These are phyloP conservation scores for Arxiozyma slooffiae DNA, from an alignment of 1,139 yeast species.

Conservation along the genomic window DNA sequence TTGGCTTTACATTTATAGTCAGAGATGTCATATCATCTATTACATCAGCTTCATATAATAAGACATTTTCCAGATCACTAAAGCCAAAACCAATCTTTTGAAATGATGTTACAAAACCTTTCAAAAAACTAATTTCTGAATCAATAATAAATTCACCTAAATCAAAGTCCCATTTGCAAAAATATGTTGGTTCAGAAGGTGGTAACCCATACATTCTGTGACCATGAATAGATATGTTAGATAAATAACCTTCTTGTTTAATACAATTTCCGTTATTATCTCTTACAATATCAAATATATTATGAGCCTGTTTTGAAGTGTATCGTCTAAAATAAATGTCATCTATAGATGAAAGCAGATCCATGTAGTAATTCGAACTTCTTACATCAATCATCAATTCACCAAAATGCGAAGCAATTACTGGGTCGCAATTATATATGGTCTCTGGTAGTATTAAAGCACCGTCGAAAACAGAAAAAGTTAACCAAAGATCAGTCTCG, in stretches of 20 bases:
- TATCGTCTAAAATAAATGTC: constrained; percentile 17
- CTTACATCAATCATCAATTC: constrained; percentile 67
- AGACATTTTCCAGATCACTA: constrained; percentile 63
- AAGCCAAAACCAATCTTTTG: constrained; percentile 52
- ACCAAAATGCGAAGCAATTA: constrained; percentile 55
- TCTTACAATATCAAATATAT: constrained; percentile 36
- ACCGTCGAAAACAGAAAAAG: constrained; percentile 62
- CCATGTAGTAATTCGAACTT: constrained; percentile 90
- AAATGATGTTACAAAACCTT: constrained; percentile 38
- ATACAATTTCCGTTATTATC: constrained; percentile 11
- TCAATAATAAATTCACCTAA: constrained; percentile 51
- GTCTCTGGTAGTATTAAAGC: constrained; percentile 63
- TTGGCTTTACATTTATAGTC: constrained; percentile 20
- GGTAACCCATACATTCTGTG: constrained; percentile 91
- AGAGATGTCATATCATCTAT: constrained; percentile 64
- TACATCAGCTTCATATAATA: constrained; percentile 46
- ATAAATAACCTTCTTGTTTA: constrained; percentile 32
- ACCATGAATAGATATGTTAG: constrained; percentile 53
- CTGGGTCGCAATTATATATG: constrained; percentile 56
- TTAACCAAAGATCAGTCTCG: constrained; percentile 67
- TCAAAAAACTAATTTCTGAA: constrained; percentile 42
- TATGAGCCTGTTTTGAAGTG: constrained; percentile 42
- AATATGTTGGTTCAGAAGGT: constrained; percentile 77
- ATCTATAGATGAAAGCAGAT: constrained; percentile 41
- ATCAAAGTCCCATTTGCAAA: constrained; percentile 82